phyloP scores from a whole-genome alignment of 108 stramenopile species.

The Nannochloropsis oceanica region DNA sequence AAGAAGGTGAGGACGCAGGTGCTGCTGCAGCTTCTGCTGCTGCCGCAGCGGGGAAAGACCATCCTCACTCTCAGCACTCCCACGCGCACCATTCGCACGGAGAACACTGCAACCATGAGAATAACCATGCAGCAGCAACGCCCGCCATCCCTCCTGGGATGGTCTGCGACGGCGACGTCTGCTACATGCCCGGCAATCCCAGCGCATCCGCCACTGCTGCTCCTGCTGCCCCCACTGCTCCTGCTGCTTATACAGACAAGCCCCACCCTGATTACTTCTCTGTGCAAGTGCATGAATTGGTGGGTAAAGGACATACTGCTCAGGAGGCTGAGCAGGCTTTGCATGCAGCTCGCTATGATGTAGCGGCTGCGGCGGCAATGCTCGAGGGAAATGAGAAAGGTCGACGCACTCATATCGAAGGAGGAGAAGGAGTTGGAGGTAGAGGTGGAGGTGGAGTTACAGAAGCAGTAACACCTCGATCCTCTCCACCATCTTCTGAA shows the following conservation, averaged over 20 bases:
- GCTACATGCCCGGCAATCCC: constrained; percentile 8
- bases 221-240: neutral
- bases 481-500: neutral
- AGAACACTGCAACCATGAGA: no score
- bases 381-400: constrained; percentile 5
- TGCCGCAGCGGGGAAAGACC: no score
- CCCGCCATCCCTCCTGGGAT: neutral
- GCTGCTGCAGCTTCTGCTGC: no score
- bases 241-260: neutral
- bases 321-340: constrained; percentile 4
- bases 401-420: neutral
- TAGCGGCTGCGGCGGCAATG: constrained; percentile 4
- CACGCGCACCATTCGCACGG: no score
- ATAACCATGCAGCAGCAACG: neutral
- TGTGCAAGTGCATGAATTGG: neutral
- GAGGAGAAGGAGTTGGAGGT: no score
- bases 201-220: neutral
- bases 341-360: neutral
- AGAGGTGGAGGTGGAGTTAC: neutral
- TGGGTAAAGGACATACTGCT: constrained; percentile 4
- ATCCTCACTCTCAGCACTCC: no score
- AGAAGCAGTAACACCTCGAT: neutral
- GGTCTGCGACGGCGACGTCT: constrained; percentile 18
- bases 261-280: neutral
- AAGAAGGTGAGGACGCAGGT: no score